A percentile compares a stretch with the other conserved stretches of the same genome.
phyloP scores from a whole-genome alignment of 345 rosid species.

The Eucalyptus decipiens region DNA sequence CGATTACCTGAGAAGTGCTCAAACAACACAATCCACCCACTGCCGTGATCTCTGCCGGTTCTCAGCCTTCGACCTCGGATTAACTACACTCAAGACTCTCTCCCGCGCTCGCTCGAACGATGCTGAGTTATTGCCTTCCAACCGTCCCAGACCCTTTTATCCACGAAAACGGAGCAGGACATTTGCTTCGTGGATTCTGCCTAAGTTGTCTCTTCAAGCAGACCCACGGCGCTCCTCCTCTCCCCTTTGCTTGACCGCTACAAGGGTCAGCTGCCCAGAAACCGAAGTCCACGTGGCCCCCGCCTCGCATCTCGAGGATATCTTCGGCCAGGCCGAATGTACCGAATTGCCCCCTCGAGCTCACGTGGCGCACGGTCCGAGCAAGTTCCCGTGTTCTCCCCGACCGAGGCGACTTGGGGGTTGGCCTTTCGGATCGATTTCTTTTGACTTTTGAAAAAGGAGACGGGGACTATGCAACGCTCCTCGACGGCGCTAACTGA shows the following conservation, averaged over 20 bases:
- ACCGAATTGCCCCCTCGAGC: no score
- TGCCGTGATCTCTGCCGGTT: not conserved
- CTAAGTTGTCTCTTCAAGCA: not conserved
- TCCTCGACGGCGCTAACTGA: no score
- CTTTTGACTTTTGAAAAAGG: no score
- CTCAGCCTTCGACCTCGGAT: not conserved
- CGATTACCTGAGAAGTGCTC: not conserved
- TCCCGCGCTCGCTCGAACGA: fast-evolving
- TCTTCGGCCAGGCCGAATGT: no score
- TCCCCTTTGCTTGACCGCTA: no score
- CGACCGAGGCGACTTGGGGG: no score
- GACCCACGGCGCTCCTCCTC: not conserved
- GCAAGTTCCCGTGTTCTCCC: no score
- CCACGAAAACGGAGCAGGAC: not conserved
- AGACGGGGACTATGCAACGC: fast-evolving
- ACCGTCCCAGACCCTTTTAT: not conserved
- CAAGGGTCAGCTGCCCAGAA: no score
- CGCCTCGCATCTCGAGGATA: no score
- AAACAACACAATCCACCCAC: not conserved
- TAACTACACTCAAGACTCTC: not conserved
- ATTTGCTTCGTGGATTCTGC: not conserved
- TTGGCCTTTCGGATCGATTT: no score
- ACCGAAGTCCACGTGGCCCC: no score
- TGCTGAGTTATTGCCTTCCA: not conserved
- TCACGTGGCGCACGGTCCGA: no score